These are phyloP conservation scores for Microdochium trichocladiopsis DNA, from an alignment of 2,329 filamentous ascomycete genomes.

Conservation along the genomic window DNA sequence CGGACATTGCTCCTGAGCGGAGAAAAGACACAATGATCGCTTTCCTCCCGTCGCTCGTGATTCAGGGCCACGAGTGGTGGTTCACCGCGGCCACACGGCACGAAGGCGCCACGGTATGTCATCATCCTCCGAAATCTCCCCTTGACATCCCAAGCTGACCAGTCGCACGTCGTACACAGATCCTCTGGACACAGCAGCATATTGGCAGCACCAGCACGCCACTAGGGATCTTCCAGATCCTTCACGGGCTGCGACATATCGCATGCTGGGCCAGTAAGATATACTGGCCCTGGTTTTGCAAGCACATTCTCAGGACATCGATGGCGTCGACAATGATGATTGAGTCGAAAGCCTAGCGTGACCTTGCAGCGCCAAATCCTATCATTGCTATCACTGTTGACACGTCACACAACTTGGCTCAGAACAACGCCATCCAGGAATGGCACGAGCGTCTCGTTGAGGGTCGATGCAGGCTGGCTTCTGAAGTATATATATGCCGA, in stretches of 20 bases:
- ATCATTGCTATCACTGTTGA: no score
- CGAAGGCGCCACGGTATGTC: not conserved
- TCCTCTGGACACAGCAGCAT: not conserved
- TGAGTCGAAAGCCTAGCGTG: no score
- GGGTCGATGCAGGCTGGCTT: no score
- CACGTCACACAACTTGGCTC: no score
- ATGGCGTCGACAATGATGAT: no score
- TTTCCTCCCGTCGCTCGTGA: not conserved
- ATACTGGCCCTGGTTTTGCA: no score
- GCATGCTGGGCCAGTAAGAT: not conserved
- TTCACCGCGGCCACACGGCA: not conserved
- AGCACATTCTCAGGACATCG: no score
- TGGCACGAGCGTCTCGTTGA: no score
- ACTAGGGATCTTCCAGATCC: not conserved
- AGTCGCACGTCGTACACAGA: not conserved
- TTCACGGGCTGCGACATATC: not conserved
- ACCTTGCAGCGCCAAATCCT: no score
- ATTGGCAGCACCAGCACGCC: not conserved
- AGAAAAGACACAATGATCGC: not conserved
- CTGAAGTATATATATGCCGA: no score
- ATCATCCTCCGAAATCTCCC: not conserved
- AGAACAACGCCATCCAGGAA: no score
- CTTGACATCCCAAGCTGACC: not conserved
- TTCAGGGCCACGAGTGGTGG: not conserved
- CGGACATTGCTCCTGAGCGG: slow-evolving; percentile 7